Conservation (phyloP, 495 filamentous ascomycete genomes). For the Talaromyces proteolyticus region DNA sequence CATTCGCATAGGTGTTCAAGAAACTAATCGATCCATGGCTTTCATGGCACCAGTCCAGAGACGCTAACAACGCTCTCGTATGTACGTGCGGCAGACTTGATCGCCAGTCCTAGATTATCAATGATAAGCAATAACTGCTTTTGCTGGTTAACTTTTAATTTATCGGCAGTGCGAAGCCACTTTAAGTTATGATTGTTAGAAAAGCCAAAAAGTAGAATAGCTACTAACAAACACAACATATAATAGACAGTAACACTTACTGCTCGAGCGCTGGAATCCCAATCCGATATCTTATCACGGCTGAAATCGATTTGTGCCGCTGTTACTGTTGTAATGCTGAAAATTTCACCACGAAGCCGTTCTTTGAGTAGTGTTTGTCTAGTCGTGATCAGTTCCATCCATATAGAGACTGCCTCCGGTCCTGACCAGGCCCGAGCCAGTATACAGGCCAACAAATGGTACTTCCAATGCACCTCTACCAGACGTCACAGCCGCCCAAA, state of each 20-base stretch:
- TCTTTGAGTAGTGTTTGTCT: slow-evolving; percentile 12
- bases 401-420: slow-evolving; percentile 23
- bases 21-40: slow-evolving; percentile 18
- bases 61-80: slow-evolving; percentile 22
- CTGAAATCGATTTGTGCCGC: slow-evolving; percentile 11
- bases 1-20: slow-evolving; percentile 15
- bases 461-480: slow-evolving; percentile 15
- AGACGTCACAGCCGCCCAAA: slow-evolving; percentile 34
- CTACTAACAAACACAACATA: too few relatives aligned
- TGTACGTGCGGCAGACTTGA: slow-evolving; percentile 11
- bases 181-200: neutral
- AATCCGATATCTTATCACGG: slow-evolving; percentile 18
- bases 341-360: slow-evolving; percentile 6
- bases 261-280: slow-evolving; percentile 29
- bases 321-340: neutral
- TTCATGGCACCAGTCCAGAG: slow-evolving; percentile 17
- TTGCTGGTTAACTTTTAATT: slow-evolving; percentile 22
- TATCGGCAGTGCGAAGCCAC: neutral
- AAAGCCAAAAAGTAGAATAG: neutral
- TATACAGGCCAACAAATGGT: slow-evolving; percentile 29
- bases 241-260: too few relatives aligned
- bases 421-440: slow-evolving; percentile 20
- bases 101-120: slow-evolving; percentile 22
- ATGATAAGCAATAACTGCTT: slow-evolving; percentile 27
- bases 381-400: slow-evolving; percentile 21